phyloP scores from a whole-genome alignment of 2,329 filamentous ascomycete genomes.

The Cryphonectria nitschkei region DNA sequence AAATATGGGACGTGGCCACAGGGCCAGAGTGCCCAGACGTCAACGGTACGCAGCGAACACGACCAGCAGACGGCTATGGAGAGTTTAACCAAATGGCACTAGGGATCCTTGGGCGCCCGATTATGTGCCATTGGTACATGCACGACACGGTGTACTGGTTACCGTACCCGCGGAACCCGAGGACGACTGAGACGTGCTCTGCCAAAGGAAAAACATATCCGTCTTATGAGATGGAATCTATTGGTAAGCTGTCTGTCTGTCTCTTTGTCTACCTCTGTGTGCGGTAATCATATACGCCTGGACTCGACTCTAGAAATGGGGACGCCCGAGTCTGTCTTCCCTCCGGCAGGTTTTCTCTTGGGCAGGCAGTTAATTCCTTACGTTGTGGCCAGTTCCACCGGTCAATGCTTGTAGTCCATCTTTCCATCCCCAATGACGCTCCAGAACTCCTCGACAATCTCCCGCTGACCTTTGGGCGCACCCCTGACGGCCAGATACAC shows the following conservation, averaged over 20 bases:
- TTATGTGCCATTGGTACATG: background rate
- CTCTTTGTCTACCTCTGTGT: background rate
- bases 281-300: background rate
- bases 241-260: background rate
- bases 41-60: slow-evolving; percentile 1
- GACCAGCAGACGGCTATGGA: slow-evolving; percentile 1
- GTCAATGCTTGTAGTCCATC: slow-evolving; percentile 48
- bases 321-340: background rate
- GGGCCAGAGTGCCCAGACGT: background rate
- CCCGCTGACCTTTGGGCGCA: slow-evolving; percentile 61
- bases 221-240: background rate
- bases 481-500: slow-evolving; percentile 67
- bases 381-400: background rate
- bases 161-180: background rate
- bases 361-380: too few species aligned
- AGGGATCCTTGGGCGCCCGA: background rate
- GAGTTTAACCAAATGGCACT: slow-evolving; percentile 1
- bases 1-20: slow-evolving; percentile 6
- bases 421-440: slow-evolving; percentile 56
- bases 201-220: background rate
- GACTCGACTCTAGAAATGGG: background rate
- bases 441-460: slow-evolving; percentile 69
- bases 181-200: background rate
- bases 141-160: background rate
- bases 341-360: background rate